Evolutionary conservation across 257 asterid genomes (phyloP).

Genomic region (Primulina tabacum): DNA sequence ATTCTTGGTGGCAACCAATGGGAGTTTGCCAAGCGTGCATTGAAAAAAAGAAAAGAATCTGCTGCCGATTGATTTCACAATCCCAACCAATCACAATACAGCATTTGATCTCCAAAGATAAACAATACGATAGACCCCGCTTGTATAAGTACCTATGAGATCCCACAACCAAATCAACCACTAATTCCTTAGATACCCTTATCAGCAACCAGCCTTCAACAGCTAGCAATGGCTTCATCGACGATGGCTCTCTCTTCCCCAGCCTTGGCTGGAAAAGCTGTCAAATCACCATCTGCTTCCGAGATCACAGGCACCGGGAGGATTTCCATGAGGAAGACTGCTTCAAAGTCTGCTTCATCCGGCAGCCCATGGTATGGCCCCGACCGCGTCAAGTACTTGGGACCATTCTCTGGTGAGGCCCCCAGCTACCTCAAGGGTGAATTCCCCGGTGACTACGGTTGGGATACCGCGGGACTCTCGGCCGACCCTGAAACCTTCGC

Average conservation of each 20-base stretch:
- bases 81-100: no score
- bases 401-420: slow-evolving; percentile 44
- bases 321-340: slow-evolving; percentile 40
- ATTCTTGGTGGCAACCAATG: no score
- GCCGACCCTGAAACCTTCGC: slow-evolving; percentile 46
- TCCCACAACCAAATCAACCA: no score
- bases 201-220: no score
- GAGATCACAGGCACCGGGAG: slow-evolving; percentile 33
- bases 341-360: slow-evolving; percentile 35
- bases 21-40: no score
- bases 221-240: slow-evolving; percentile 40
- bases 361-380: slow-evolving; percentile 42
- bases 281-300: slow-evolving; percentile 35
- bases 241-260: slow-evolving; percentile 61
- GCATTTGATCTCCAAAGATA: no score
- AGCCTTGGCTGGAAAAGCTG: slow-evolving; percentile 43
- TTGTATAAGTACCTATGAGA: no score
- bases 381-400: slow-evolving; percentile 37
- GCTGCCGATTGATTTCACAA: no score
- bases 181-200: no score
- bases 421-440: slow-evolving; percentile 44
- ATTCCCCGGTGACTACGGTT: slow-evolving; percentile 49
- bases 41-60: no score
- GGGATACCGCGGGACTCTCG: slow-evolving; percentile 53
- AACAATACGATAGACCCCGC: no score